Evolutionary conservation across 108 stramenopile genomes (phyloP).

Genomic region (Schizochytrium sp.): DNA sequence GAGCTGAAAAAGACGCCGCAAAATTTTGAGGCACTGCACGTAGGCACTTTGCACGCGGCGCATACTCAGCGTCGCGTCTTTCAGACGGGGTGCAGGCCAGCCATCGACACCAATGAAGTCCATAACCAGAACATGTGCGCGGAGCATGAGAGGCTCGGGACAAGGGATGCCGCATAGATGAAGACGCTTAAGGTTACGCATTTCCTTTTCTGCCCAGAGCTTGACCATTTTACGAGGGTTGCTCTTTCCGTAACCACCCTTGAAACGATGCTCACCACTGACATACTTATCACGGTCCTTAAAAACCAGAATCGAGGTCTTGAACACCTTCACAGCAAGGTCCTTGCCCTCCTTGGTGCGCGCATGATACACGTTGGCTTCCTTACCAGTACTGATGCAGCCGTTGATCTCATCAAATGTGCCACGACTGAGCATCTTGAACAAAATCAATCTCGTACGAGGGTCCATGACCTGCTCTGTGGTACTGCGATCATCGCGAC

Average conservation of each 20-base stretch:
- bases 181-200: conserved; percentile 93
- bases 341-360: conserved; percentile 80
- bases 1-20: conserved; percentile 88
- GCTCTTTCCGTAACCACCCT: conserved; percentile 92
- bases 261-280: conserved; percentile 95
- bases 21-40: conserved; percentile 84
- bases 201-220: conserved; percentile 99
- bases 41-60: conserved; percentile 85
- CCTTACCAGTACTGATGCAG: conserved; percentile 97
- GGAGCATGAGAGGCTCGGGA: conserved; percentile 89
- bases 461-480: conserved; percentile 91
- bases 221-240: conserved; percentile 99
- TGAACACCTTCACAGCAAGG: conserved; percentile 98
- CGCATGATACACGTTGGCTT: conserved; percentile 99
- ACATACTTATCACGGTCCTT: conserved; percentile 99
- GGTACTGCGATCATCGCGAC: conserved; percentile 94
- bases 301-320: conserved; percentile 98
- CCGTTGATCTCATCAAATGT: conserved; percentile 92
- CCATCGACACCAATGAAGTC: conserved; percentile 94
- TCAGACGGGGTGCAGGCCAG: conserved; percentile 94
- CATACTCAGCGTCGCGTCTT: conserved; percentile 84
- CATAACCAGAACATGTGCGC: conserved; percentile 95
- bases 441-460: conserved; percentile 92
- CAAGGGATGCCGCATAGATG: conserved; percentile 86
- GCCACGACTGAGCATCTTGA: conserved; percentile 91